Evolutionary conservation across 164 flowering plant species (phyloP), one percentile per base, ranked within the genome.

Genomic region (Annona squamosa): DNA sequence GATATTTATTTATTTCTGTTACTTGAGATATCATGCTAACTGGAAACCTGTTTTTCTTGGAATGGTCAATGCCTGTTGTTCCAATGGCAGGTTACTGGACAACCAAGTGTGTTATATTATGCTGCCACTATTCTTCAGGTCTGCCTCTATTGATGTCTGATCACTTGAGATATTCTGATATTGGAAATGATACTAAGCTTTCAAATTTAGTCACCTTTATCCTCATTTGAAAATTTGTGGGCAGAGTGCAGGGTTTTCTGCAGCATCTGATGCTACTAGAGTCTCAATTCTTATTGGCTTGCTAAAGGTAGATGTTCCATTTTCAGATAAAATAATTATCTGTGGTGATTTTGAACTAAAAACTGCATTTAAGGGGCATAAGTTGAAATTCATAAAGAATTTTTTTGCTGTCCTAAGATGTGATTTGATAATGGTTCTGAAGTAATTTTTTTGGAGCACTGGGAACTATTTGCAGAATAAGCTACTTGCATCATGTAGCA

Each of bases 191-290:
- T 52, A 6, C 59, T 52, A 52, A 16, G 59, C 19, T 7, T 26
- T 66, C 56, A 13, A 41, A 63, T 19, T 52, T 44, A 62, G 26
- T 19, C 5, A 47, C 18, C 26, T 68, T 68, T 37, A 46, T 46
- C 57, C 42, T 68, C 2, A 68, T 19, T 42, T 26, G 37, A 17
- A 43, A 19, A 46, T 46, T 18, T 37, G 56, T 68, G 46, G 10
- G n/a, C 79, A 95, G 99, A 87, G 81, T 88, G 98, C 97, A 83
- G 98, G 99, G 67, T 96, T 96, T 78, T 88, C 99, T 68, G 97
- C 90, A 52, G 98, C 98, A 73, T 77, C 97, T 72, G 95, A 95
- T 85, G 95, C 99, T 71, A 93, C 99, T 41, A 84, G 93, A 67
- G 98, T 88, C 77, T 95, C 99, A 16, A 83, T 95, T 79, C 85